Percentiles rank a stretch among this genome's conserved stretches.
Conservation (phyloP, 139 green algal genomes). For the Asterochloris sp. region DNA sequence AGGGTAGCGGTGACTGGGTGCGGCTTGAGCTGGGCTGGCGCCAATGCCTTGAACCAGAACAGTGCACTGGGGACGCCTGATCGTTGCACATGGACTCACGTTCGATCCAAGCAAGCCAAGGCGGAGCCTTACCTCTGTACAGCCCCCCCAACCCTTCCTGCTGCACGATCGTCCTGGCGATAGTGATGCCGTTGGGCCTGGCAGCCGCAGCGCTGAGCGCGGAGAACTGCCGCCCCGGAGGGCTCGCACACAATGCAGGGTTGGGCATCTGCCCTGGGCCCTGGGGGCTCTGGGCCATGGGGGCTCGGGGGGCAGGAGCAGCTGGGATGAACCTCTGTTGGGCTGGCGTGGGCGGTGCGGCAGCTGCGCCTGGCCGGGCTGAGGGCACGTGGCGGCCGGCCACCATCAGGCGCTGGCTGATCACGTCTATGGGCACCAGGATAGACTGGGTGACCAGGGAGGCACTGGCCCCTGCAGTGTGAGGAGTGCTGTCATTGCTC, state of each 20-base stretch:
- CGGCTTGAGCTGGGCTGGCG: too few relatives aligned
- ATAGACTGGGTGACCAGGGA: constrained; percentile 76
- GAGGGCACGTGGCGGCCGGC: not conserved
- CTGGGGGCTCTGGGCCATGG: not conserved
- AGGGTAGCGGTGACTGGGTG: too few relatives aligned
- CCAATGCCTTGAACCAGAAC: too few relatives aligned
- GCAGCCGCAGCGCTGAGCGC: not conserved
- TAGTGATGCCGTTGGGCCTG: constrained; percentile 47
- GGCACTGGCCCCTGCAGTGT: constrained; percentile 48
- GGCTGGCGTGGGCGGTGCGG: not conserved
- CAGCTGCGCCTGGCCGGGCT: too few relatives aligned
- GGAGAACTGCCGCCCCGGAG: not conserved
- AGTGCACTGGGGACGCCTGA: too few relatives aligned
- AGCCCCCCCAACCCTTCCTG: constrained; percentile 75
- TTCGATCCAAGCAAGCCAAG: too few relatives aligned
- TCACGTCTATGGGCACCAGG: constrained; percentile 89
- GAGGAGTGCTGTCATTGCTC: too few relatives aligned
- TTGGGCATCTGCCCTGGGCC: not conserved
- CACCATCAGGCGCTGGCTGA: constrained; percentile 58
- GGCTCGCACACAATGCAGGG: not conserved
- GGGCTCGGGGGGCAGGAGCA: too few relatives aligned
- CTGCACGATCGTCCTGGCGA: constrained; percentile 66
- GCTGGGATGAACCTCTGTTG: not conserved
- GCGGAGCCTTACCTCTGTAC: constrained; percentile 50
- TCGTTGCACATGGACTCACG: too few relatives aligned